phyloP scores from a whole-genome alignment of 257 asterid genomes.

The Forsythia viridissima region DNA sequence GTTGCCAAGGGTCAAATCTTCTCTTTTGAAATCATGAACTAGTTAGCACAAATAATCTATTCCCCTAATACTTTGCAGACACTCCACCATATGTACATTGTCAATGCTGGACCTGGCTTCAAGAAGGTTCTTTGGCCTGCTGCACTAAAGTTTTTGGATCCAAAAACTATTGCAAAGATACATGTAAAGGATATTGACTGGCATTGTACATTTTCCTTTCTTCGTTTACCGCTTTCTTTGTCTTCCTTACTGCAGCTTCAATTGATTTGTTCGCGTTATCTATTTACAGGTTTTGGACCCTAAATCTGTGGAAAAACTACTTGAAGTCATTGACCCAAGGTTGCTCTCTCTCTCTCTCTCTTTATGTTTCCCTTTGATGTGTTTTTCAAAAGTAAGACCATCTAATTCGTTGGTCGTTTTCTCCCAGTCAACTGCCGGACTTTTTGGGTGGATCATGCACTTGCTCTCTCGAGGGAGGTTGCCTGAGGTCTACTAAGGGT shows the following conservation, averaged over 20 bases:
- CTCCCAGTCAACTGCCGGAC: slow-evolving; percentile 82
- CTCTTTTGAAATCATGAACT: slow-evolving; percentile 12
- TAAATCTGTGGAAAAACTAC: slow-evolving; percentile 72
- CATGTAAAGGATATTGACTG: slow-evolving; percentile 45
- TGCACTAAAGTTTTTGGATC: slow-evolving; percentile 80
- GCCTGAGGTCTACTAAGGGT: slow-evolving; percentile 85
- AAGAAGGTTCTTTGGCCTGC: slow-evolving; percentile 95
- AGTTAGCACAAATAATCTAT: slow-evolving; percentile 2
- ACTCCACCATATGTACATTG: slow-evolving; percentile 81
- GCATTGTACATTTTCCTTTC: not conserved
- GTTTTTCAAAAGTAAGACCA: slow-evolving; percentile 14
- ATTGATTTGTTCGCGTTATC: slow-evolving; percentile 17
- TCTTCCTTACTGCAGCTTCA: slow-evolving; percentile 12
- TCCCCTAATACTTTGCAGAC: slow-evolving; percentile 53
- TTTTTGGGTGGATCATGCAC: slow-evolving; percentile 90
- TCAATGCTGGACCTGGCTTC: slow-evolving; percentile 91
- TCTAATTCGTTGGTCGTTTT: slow-evolving; percentile 24
- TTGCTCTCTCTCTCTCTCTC: slow-evolving; percentile 28
- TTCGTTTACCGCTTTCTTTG: not conserved
- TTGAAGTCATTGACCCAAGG: slow-evolving; percentile 81
- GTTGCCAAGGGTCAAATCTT: slow-evolving; percentile 12
- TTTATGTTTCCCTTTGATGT: not conserved
- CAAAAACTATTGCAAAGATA: slow-evolving; percentile 77
- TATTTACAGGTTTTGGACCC: slow-evolving; percentile 71
- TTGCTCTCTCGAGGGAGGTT: slow-evolving; percentile 81